Conservation (phyloP, 352 stramenopile genomes). For the Phytopythium chamaehyphon region DNA sequence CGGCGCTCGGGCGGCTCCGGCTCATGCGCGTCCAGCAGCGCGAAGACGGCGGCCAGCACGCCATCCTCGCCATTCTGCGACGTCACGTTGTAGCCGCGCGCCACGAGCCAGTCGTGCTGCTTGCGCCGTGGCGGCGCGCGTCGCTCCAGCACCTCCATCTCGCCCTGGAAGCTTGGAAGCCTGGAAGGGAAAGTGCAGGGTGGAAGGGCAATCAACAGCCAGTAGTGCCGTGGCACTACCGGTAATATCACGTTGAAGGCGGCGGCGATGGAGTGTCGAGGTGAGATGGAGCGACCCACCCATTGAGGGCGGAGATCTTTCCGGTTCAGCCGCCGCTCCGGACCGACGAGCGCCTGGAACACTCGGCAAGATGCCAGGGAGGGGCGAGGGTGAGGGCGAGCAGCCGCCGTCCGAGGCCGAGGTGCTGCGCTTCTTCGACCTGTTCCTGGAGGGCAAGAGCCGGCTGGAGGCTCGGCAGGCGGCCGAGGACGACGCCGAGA, state of each 20-base stretch:
- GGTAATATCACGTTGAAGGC: too few species aligned
- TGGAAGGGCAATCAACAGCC: too few species aligned
- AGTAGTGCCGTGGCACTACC: too few species aligned
- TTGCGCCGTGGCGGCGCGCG: constrained; percentile 11
- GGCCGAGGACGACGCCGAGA: background rate
- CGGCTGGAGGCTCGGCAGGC: background rate
- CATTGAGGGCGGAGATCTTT: too few species aligned
- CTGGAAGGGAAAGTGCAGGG: too few species aligned
- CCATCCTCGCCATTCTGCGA: constrained; percentile 81
- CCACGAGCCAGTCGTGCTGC: constrained; percentile 54
- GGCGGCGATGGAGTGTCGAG: too few species aligned
- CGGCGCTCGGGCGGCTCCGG: constrained; percentile 4
- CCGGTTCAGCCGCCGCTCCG: too few species aligned
- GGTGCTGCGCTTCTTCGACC: constrained; percentile 11
- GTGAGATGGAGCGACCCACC: too few species aligned
- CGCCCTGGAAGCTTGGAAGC: too few species aligned
- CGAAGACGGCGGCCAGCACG: constrained; percentile 60
- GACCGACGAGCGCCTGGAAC: too few species aligned
- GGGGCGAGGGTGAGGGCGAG: background rate
- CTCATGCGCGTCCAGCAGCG: constrained; percentile 21
- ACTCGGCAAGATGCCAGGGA: background rate
- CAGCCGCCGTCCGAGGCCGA: constrained; percentile 1
- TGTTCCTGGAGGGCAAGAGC: constrained; percentile 12
- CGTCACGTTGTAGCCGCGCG: constrained; percentile 46
- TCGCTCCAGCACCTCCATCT: constrained; percentile 8